phyloP scores from a whole-genome alignment of 805 yeast genomes.

The Yarrowia osloensis region DNA sequence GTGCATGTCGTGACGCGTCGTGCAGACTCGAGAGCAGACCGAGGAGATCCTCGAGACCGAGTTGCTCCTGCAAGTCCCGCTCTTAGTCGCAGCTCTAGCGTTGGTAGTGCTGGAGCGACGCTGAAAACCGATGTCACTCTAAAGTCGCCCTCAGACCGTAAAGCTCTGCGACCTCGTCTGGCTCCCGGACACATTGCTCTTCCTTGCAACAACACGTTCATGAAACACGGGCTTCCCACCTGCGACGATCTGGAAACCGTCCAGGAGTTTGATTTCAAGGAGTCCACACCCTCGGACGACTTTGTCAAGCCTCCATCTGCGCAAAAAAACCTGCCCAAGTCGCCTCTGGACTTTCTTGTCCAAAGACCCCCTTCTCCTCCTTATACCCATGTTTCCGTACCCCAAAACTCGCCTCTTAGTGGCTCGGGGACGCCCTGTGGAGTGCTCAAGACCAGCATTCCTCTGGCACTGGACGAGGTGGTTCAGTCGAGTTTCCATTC shows the following conservation, averaged over 20 bases:
- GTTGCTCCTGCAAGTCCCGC: not conserved
- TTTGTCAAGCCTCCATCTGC: not conserved
- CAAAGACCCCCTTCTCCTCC: slow-evolving; percentile 21
- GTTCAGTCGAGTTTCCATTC: not conserved
- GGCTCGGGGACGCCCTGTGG: not conserved
- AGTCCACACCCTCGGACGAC: too few relatives aligned
- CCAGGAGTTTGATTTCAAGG: slow-evolving; percentile 7
- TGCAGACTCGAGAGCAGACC: too few relatives aligned
- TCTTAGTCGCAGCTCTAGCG: not conserved
- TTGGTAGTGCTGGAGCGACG: not conserved
- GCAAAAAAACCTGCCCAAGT: slow-evolving; percentile 5
- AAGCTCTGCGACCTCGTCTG: too few relatives aligned
- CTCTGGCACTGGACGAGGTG: not conserved
- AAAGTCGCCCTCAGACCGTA: too few relatives aligned
- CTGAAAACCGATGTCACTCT: not conserved
- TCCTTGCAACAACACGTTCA: not conserved
- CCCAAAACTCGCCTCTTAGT: not conserved
- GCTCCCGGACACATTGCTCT: too few relatives aligned
- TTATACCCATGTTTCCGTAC: not conserved
- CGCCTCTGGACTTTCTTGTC: slow-evolving; percentile 4
- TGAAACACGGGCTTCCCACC: slow-evolving; percentile 9
- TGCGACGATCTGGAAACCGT: not conserved
- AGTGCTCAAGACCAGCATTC: not conserved
- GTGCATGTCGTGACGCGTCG: not conserved
- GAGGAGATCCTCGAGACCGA: not conserved